phyloP scores from a whole-genome alignment of 129 eudicot species.

The Centrapalus pauciflorus region DNA sequence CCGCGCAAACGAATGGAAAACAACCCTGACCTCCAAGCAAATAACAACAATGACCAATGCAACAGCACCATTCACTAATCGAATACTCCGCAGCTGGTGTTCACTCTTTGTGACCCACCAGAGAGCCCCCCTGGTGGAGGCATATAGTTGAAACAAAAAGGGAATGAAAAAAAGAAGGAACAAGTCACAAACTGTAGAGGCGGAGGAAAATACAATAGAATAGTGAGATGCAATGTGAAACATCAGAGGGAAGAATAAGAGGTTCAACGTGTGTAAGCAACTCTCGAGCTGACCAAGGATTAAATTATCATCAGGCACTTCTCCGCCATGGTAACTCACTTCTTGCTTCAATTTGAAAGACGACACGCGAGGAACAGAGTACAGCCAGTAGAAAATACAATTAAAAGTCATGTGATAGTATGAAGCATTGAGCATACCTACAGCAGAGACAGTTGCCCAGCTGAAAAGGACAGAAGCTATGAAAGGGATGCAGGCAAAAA shows the following conservation, averaged over 20 bases:
- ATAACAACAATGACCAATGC: constrained; percentile 75
- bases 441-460: constrained; percentile 87
- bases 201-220: constrained; percentile 56
- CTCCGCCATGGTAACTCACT: constrained; percentile 72
- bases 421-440: constrained; percentile 73
- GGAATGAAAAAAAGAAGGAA: constrained; percentile 84
- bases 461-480: constrained; percentile 62
- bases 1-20: constrained; percentile 88
- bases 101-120: constrained; percentile 95
- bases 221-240: constrained; percentile 80
- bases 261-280: constrained; percentile 72
- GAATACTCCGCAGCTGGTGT: constrained; percentile 52
- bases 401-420: constrained; percentile 74
- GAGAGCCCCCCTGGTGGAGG: constrained; percentile 87
- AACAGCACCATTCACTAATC: constrained; percentile 79
- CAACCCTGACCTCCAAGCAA: constrained; percentile 88
- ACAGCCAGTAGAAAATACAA: constrained; percentile 84
- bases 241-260: constrained; percentile 63
- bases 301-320: constrained; percentile 67
- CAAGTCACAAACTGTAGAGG: constrained; percentile 64
- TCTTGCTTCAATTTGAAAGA: constrained; percentile 76
- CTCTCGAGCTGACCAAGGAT: constrained; percentile 83
- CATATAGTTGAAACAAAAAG: constrained; percentile 73
- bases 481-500: constrained; percentile 74
- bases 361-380: constrained; percentile 71